phyloP scores from a whole-genome alignment of 2,329 filamentous ascomycete genomes.

The Microdochium nivale region DNA sequence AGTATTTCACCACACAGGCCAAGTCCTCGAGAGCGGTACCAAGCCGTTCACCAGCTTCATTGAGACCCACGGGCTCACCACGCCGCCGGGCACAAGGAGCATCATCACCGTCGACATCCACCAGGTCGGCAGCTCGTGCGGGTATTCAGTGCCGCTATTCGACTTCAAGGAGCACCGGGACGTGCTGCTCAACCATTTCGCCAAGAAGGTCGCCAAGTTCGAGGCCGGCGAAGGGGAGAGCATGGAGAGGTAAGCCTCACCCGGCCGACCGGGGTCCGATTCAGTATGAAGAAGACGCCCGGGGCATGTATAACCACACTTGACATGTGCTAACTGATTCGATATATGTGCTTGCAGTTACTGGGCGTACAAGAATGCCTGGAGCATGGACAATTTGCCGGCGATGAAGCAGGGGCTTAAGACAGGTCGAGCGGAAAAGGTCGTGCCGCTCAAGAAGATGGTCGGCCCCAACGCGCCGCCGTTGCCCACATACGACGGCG shows the following conservation, averaged over 20 bases:
- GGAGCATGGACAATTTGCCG: constrained; percentile 28
- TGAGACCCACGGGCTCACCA: constrained; percentile 17
- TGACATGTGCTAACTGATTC: neutral
- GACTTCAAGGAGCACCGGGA: constrained; percentile 26
- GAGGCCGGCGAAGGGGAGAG: constrained; percentile 24
- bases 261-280: too few relatives aligned
- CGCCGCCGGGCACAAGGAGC: constrained; percentile 21
- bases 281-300: too few relatives aligned
- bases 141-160: constrained; percentile 29
- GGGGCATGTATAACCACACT: too few relatives aligned
- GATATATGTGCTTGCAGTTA: constrained; percentile 15
- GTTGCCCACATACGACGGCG: neutral
- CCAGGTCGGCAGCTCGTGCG: constrained; percentile 29
- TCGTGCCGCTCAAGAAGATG: constrained; percentile 29
- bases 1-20: constrained; percentile 1
- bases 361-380: constrained; percentile 30
- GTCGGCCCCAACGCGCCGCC: constrained; percentile 17
- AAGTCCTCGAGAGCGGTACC: constrained; percentile 24
- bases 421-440: constrained; percentile 17
- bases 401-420: constrained; percentile 23
- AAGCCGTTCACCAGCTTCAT: constrained; percentile 22
- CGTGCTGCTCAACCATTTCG: constrained; percentile 21
- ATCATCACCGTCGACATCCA: constrained; percentile 29
- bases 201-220: constrained; percentile 22
- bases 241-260: constrained; percentile 22